These are phyloP conservation scores for Linnemannia hyalina DNA, from an alignment of 192 early-diverging fungal species.

Conservation along the genomic window DNA sequence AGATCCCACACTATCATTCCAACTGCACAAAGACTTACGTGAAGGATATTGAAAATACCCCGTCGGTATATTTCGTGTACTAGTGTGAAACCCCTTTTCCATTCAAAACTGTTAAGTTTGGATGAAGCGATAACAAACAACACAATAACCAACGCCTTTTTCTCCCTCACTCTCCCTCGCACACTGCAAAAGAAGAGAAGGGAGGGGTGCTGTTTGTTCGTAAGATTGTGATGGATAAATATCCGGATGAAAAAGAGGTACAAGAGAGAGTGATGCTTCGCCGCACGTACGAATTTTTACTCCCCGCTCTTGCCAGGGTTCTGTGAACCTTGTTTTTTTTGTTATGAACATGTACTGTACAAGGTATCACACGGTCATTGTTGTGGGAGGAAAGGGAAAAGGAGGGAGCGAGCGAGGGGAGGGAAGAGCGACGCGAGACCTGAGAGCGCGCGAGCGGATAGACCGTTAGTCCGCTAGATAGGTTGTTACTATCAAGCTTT, in stretches of 20 bases:
- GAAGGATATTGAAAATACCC: too few relatives aligned
- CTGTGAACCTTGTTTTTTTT: slow-evolving; percentile 3
- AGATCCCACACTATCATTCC: too few relatives aligned
- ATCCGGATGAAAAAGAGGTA: neutral
- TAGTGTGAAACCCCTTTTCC: too few relatives aligned
- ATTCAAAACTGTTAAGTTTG: too few relatives aligned
- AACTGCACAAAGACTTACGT: too few relatives aligned
- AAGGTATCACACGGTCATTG: neutral
- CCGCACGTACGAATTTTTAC: neutral
- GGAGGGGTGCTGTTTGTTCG: neutral
- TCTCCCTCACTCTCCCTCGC: too few relatives aligned
- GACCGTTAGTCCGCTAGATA: too few relatives aligned
- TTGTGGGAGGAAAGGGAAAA: neutral
- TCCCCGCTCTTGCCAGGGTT: neutral
- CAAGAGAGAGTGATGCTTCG: neutral
- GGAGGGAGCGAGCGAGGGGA: neutral
- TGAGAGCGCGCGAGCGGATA: neutral
- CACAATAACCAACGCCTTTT: too few relatives aligned
- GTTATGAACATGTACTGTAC: neutral
- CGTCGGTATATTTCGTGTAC: too few relatives aligned
- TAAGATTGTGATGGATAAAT: neutral
- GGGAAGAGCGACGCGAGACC: neutral
- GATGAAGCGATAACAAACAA: too few relatives aligned
- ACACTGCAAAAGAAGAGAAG: neutral
- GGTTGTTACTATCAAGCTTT: too few relatives aligned